These are phyloP conservation scores for Agrocybe chaxingu DNA, from an alignment of 768 basidiomycete species.

Conservation along the genomic window DNA sequence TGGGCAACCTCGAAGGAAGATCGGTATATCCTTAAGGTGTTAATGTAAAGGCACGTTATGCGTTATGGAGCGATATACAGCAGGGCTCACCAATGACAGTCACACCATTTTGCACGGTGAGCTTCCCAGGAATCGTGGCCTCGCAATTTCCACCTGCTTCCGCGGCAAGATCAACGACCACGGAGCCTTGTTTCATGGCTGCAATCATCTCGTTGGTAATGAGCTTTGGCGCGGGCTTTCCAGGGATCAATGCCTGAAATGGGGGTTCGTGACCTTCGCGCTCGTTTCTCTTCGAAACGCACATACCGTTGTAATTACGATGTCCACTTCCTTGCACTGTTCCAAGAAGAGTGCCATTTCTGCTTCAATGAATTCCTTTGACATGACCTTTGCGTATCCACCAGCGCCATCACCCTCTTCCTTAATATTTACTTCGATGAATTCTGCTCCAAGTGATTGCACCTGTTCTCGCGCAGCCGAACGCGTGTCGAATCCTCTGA, in stretches of 20 bases:
- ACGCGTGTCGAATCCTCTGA: slow-evolving; percentile 85
- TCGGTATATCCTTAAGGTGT: slow-evolving; percentile 67
- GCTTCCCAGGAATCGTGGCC: slow-evolving; percentile 74
- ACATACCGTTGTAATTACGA: slow-evolving; percentile 78
- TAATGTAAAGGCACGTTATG: slow-evolving; percentile 1
- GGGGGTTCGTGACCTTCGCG: background rate
- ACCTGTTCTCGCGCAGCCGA: slow-evolving; percentile 86
- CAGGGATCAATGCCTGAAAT: slow-evolving; percentile 74
- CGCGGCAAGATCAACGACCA: slow-evolving; percentile 83
- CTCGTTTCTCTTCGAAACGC: background rate
- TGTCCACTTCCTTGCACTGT: slow-evolving; percentile 88
- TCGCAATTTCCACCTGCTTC: slow-evolving; percentile 91
- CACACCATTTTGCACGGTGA: slow-evolving; percentile 69
- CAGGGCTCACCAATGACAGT: slow-evolving; percentile 64
- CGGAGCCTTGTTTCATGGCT: slow-evolving; percentile 90
- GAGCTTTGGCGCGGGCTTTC: slow-evolving; percentile 81
- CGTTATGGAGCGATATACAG: background rate
- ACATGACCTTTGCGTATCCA: slow-evolving; percentile 90
- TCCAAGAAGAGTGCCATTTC: slow-evolving; percentile 88
- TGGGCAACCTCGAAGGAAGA: slow-evolving; percentile 83
- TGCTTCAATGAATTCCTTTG: slow-evolving; percentile 83
- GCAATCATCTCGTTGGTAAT: slow-evolving; percentile 85
- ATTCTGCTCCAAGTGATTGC: slow-evolving; percentile 86
- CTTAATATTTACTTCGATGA: slow-evolving; percentile 75
- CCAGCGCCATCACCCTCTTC: slow-evolving; percentile 83